Percentiles rank a stretch among this genome's conserved stretches.
Conservation (phyloP, 1,139 yeast species). For the Nakaseomyces nivariensis region DNA sequence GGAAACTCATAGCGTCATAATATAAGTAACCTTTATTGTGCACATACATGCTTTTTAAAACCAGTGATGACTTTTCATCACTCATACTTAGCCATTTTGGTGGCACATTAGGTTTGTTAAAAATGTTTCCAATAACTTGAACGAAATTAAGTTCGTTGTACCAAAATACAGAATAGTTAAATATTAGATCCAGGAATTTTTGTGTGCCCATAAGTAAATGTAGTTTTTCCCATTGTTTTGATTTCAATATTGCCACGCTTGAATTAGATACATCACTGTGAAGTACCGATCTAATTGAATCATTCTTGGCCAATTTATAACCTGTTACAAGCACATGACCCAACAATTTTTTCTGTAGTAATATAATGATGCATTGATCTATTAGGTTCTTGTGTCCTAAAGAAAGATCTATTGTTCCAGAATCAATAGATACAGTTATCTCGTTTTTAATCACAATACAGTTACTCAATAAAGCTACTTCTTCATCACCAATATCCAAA, state of each 20-base stretch:
- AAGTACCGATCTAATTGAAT: conserved; percentile 12
- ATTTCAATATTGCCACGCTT: conserved; percentile 15
- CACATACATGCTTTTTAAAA: not conserved
- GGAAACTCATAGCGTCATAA: not conserved
- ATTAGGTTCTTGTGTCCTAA: conserved; percentile 8
- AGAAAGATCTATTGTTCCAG: not conserved
- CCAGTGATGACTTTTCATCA: not conserved
- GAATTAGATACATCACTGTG: conserved; percentile 19
- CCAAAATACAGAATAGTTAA: conserved; percentile 19
- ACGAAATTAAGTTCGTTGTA: conserved; percentile 9
- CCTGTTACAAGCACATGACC: conserved; percentile 24
- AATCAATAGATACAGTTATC: not conserved
- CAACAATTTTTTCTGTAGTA: conserved; percentile 11
- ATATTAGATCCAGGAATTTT: conserved; percentile 16
- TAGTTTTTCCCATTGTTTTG: conserved; percentile 17
- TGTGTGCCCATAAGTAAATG: conserved; percentile 20
- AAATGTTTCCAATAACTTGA: conserved; percentile 23
- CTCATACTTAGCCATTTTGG: conserved; percentile 10
- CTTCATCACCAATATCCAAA: not conserved
- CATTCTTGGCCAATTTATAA: conserved; percentile 15
- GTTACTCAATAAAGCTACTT: not conserved
- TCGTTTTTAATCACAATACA: not conserved
- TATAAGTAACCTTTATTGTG: not conserved
- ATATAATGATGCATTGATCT: conserved; percentile 17
- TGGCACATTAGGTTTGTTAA: conserved; percentile 18